Evolutionary conservation across 306 rosid genomes (phyloP), one percentile per base, ranked within the genome.

Genomic region (Boehmeria nivea): DNA sequence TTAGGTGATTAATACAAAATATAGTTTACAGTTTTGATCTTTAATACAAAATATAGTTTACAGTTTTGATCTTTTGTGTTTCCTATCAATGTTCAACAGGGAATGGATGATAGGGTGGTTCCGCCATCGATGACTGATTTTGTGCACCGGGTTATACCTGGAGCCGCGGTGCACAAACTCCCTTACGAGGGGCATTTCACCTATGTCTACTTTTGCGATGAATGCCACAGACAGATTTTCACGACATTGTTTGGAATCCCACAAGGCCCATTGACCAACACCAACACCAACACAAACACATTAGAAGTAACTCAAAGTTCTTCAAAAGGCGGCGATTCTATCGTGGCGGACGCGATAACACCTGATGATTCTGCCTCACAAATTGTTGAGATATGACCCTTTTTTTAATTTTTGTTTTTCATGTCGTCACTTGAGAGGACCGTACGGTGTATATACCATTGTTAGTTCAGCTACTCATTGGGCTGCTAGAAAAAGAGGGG

Each of bases 181-280:
- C 98, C 98, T 44, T 91, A 87, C 36, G 98, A 91, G 76, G 98
- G 98, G 36, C 98, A 91, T 67, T 91, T 82, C 67, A 91, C 98
- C 6, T 91, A 91, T 10, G 52, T 87, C 47, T 87, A 78, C 82
- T 91, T 91, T 26, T 91, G 98, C 65, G 85, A 84, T 14, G 96
- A 91, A 81, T 91, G 98, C 81, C 98, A 91, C 62, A 73, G 96
- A 64, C 98, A 91, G 79, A 84, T 91, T 61, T 91, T 91, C 37
- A 91, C 98, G 21, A 81, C 96, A 69, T 80, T 91, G 37, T 84
- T 91, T 3, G 96, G 98, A 80, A 84, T 88, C 69, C 98, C 98
- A 24, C 95, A 78, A 78, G 98, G 98, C 43, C 93, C 85, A 8
- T 75, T 82, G 54, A 61, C 54, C 68, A n/a, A 70, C 64, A 33